These are phyloP conservation scores for Oldenlandia corymbosa DNA, from an alignment of 257 asterid species.

Conservation along the genomic window DNA sequence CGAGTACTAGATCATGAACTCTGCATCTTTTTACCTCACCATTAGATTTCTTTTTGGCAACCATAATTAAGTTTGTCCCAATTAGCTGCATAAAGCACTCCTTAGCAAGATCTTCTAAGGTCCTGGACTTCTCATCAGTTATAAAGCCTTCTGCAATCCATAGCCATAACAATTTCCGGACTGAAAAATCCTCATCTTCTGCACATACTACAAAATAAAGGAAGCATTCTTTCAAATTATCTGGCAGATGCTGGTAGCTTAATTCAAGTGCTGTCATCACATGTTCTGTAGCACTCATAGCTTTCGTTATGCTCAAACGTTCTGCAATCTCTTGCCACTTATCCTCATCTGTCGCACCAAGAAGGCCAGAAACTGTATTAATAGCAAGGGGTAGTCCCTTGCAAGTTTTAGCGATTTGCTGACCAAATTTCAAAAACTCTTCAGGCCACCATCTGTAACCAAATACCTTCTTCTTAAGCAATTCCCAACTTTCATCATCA, in stretches of 20 bases:
- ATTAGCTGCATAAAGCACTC: too few species aligned
- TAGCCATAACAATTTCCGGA: neutral
- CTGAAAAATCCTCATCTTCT: constrained; percentile 4
- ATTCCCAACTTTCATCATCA: too few species aligned
- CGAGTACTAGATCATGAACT: constrained; percentile 2
- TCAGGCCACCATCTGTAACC: too few species aligned
- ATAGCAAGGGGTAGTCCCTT: constrained; percentile 10
- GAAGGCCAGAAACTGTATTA: constrained; percentile 4
- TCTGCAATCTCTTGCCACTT: constrained; percentile 1
- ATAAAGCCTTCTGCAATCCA: constrained; percentile 12
- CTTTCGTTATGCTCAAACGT: neutral
- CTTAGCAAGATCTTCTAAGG: too few species aligned
- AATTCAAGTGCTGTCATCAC: neutral
- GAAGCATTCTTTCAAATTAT: constrained; percentile 10
- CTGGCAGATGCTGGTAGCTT: constrained; percentile 12
- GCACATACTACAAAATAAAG: constrained; percentile 10
- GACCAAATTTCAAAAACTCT: neutral
- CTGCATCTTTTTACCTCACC: too few species aligned
- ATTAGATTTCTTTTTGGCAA: too few species aligned
- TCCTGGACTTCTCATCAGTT: neutral
- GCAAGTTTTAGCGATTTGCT: constrained; percentile 8
- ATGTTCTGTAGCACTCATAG: neutral
- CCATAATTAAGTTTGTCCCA: too few species aligned
- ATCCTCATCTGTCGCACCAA: neutral
- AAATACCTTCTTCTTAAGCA: too few species aligned